Evolutionary conservation across 495 filamentous ascomycete species (phyloP).

Genomic region (Ramalina intermedia): DNA sequence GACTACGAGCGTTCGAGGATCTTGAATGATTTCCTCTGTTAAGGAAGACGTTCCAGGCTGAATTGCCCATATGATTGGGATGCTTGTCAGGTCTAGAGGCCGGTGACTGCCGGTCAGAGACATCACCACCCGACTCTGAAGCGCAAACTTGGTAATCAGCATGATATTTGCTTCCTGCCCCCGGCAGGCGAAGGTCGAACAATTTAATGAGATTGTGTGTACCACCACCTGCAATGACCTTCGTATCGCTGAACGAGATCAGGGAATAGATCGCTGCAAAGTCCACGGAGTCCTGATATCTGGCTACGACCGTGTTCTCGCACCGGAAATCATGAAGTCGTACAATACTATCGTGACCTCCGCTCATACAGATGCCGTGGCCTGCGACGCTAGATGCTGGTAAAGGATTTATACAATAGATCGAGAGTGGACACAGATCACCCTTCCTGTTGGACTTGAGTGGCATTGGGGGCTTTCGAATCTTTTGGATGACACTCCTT

Average conservation of each 20-base stretch:
- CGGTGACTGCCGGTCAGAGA: background rate
- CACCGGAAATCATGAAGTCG: conserved; percentile 59
- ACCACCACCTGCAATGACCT: conserved; percentile 41
- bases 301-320: conserved; percentile 26
- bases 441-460: no score
- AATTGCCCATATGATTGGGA: background rate
- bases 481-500: background rate
- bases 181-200: conserved; percentile 48
- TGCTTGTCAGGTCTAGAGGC: background rate
- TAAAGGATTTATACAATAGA: conserved; percentile 36
- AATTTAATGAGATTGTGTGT: conserved; percentile 46
- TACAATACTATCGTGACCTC: conserved; percentile 41
- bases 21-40: background rate
- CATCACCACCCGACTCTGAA: background rate
- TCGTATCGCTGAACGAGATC: conserved; percentile 37
- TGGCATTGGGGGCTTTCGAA: no score
- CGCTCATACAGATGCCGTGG: conserved; percentile 44
- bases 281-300: conserved; percentile 43
- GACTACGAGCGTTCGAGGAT: conserved; percentile 20
- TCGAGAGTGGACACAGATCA: conserved; percentile 2
- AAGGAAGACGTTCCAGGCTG: conserved; percentile 13
- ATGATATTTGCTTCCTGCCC: conserved; percentile 22
- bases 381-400: conserved; percentile 18
- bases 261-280: conserved; percentile 44
- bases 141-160: background rate